These are phyloP conservation scores for Lactifluus echinatus DNA, from an alignment of 768 basidiomycete species.

Conservation along the genomic window DNA sequence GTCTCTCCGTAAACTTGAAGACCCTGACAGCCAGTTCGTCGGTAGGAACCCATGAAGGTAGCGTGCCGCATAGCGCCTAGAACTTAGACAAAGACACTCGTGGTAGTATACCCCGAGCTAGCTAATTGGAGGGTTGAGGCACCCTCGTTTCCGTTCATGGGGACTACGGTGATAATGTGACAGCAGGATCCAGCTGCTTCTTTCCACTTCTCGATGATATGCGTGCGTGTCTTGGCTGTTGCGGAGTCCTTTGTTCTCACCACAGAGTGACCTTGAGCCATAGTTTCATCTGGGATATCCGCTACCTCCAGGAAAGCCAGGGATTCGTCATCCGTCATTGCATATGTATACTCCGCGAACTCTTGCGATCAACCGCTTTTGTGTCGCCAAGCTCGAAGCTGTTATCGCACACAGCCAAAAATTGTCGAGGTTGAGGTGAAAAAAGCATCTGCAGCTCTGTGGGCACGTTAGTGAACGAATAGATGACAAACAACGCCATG, in stretches of 20 bases:
- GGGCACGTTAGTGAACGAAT: slow-evolving; percentile 11
- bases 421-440: neutral
- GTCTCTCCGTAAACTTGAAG: slow-evolving; percentile 50
- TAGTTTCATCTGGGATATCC: slow-evolving; percentile 45
- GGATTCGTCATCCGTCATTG: slow-evolving; percentile 32
- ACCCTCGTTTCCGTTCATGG: slow-evolving; percentile 50
- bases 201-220: no score
- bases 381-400: slow-evolving; percentile 2
- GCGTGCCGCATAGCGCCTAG: slow-evolving; percentile 29
- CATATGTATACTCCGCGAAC: slow-evolving; percentile 27
- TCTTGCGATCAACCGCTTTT: slow-evolving; percentile 27
- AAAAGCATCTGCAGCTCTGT: no score
- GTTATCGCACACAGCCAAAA: slow-evolving; percentile 12
- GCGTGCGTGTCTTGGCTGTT: no score
- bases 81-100: slow-evolving; percentile 43
- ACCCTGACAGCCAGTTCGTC: no score
- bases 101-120: slow-evolving; percentile 51
- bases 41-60: slow-evolving; percentile 55
- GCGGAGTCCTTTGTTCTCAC: no score
- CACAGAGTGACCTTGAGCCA: no score
- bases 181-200: no score
- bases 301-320: slow-evolving; percentile 45
- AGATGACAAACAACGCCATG: neutral
- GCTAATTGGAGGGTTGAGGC: slow-evolving; percentile 55
- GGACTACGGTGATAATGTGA: slow-evolving; percentile 65